Evolutionary conservation across 139 green algal species (phyloP).

Genomic region (Coelastrella sp.): DNA sequence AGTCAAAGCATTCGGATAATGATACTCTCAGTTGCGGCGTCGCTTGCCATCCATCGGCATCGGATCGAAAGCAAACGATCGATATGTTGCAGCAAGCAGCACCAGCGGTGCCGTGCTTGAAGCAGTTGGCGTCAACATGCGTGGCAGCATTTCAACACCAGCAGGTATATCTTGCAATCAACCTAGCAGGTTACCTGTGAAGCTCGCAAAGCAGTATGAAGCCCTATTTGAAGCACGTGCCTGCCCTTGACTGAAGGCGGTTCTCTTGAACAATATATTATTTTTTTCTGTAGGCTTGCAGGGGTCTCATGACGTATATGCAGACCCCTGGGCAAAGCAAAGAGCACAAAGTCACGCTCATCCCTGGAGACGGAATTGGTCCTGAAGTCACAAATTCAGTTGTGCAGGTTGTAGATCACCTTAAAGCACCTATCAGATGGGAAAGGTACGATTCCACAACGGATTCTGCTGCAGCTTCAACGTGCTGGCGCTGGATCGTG

Average conservation of each 20-base stretch:
- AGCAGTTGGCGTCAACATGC: conserved; percentile 29
- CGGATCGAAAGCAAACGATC: not conserved
- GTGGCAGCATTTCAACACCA: conserved; percentile 1
- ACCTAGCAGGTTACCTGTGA: not conserved
- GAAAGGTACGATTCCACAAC: conserved; percentile 76
- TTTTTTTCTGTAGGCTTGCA: not conserved
- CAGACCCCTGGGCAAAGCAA: conserved; percentile 57
- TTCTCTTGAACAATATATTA: not conserved
- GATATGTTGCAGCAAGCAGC: not conserved
- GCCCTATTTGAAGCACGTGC: conserved; percentile 12
- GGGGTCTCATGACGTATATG: conserved; percentile 66
- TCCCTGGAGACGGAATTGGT: conserved; percentile 79
- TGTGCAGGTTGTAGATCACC: conserved; percentile 81
- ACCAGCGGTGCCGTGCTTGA: not conserved
- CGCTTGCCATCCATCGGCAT: not conserved
- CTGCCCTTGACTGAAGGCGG: not conserved
- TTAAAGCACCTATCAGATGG: conserved; percentile 89
- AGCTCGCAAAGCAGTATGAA: conserved; percentile 3
- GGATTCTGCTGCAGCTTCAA: not conserved
- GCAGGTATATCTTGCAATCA: conserved; percentile 5
- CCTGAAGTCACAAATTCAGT: conserved; percentile 90
- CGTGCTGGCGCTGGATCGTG: not conserved
- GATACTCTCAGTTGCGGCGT: not conserved
- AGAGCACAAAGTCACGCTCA: conserved; percentile 70
- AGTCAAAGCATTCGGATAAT: not conserved